Conservation (phyloP, 2,329 filamentous ascomycete genomes). For the Botrytis elliptica region DNA sequence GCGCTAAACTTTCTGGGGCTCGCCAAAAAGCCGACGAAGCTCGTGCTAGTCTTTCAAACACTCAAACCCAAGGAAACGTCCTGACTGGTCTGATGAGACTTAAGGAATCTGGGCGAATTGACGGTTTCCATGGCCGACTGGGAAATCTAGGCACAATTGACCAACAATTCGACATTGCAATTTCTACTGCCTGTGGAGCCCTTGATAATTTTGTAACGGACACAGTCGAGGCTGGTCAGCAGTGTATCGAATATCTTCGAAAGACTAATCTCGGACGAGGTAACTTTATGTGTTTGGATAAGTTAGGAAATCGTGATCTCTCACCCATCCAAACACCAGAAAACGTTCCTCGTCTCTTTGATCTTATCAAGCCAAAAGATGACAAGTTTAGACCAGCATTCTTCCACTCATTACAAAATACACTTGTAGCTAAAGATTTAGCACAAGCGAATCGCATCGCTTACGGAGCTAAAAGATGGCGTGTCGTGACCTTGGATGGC, state of each 20-base stretch:
- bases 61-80: constrained; percentile 90
- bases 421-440: constrained; percentile 86
- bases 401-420: constrained; percentile 93
- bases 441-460: constrained; percentile 97
- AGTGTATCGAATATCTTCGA: constrained; percentile 95
- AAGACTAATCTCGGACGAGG: constrained; percentile 97
- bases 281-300: constrained; percentile 95
- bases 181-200: constrained; percentile 89
- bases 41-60: constrained; percentile 82
- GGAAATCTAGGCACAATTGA: constrained; percentile 95
- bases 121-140: constrained; percentile 92
- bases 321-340: constrained; percentile 84
- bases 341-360: constrained; percentile 87
- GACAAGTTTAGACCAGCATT: constrained; percentile 87
- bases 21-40: constrained; percentile 96
- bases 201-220: constrained; percentile 97
- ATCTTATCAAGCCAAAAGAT: constrained; percentile 85
- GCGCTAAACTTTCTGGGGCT: constrained; percentile 81
- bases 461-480: constrained; percentile 90
- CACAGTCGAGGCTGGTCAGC: constrained; percentile 91
- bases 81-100: constrained; percentile 89
- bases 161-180: constrained; percentile 92
- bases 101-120: constrained; percentile 93
- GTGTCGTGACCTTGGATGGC: constrained; percentile 91
- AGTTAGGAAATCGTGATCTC: constrained; percentile 75